Evolutionary conservation across 1,284 basidiomycete genomes (phyloP), one percentile per base, ranked within the genome.

Genomic region (Ganoderma meredithae): DNA sequence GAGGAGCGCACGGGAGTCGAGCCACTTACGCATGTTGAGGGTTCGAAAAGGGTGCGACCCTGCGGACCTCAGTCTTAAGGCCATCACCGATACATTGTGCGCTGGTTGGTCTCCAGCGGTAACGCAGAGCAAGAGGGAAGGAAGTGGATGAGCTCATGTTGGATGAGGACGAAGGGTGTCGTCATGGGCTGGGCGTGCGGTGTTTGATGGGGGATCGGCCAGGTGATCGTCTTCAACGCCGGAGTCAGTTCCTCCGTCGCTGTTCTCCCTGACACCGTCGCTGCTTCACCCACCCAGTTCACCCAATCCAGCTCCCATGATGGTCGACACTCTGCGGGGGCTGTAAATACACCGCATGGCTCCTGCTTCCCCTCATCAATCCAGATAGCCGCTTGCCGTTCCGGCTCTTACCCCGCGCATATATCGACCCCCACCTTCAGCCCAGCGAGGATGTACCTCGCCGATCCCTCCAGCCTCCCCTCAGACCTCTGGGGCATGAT

Each of bases 401-500:
- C 13, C 33, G 33, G 27, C 13, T 19, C 52, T 19, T 59, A 12
- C 19, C 61, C 53, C 39, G 59, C 62, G 47, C 65, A 63, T 68
- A 72, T 70, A 70, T 63, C 59, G 49, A 33, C 27, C 25, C 40
- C 19, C 53, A 22, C 56, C 15, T 55, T 55, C 41, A 25, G 61
- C 43, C 60, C 47, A 1, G 60, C 41, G 63, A 39, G 44, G 63
- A 78, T 78, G 77, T 72, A 73, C 71, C 71, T 77, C 71, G 69
- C 72, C 70, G 74, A 73, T 72, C 71, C 73, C 63, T 67, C 73
- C 56, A 63, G 65, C 44, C 68, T 75, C 53, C 70, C 73, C n/a
- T 60, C 67, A 56, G 76, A 72, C 65, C 59, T 75, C 67, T 75
- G 74, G 73, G 68, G 70, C 62, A 44, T 76, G 56, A 66, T 73